Conservation (phyloP, 441 rosid genomes). For the Corymbia calophylla region DNA sequence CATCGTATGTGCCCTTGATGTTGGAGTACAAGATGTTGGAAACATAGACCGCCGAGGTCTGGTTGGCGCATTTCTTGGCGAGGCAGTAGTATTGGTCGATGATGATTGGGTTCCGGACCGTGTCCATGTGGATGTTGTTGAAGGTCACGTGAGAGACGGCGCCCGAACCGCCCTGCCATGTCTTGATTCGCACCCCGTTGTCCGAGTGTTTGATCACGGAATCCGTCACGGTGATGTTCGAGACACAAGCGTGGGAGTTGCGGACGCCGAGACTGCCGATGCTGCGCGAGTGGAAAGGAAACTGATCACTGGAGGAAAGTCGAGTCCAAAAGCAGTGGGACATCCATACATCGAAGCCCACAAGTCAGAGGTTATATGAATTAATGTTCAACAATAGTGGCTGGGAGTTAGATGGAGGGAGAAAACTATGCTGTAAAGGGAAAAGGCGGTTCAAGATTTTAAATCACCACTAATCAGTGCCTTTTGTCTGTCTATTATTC, state of each 20-base stretch:
- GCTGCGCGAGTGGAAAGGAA: conserved; percentile 9
- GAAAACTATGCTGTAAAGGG: neutral
- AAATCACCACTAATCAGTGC: neutral
- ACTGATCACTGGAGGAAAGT: neutral
- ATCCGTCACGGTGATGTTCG: conserved; percentile 31
- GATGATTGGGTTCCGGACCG: conserved; percentile 33
- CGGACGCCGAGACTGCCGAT: conserved; percentile 37
- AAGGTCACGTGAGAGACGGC: conserved; percentile 24
- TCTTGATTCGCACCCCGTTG: conserved; percentile 41
- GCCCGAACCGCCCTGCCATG: conserved; percentile 51
- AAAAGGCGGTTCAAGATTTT: neutral
- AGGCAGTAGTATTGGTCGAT: conserved; percentile 43
- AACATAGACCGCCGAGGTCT: conserved; percentile 28
- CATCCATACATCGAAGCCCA: neutral
- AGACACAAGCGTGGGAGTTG: conserved; percentile 37
- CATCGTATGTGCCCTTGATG: conserved; percentile 37
- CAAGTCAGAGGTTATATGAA: neutral
- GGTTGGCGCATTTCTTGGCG: conserved; percentile 31
- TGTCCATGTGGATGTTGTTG: conserved; percentile 33
- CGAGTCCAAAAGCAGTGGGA: neutral
- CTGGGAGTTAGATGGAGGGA: neutral
- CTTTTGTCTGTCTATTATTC: neutral
- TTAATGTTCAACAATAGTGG: neutral
- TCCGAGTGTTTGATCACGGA: conserved; percentile 27
- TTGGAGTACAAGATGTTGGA: conserved; percentile 27